Base-by-base conservation (phyloP, 78 protist species). In the slime mould (Dictyostelium discoideum) region DNA sequence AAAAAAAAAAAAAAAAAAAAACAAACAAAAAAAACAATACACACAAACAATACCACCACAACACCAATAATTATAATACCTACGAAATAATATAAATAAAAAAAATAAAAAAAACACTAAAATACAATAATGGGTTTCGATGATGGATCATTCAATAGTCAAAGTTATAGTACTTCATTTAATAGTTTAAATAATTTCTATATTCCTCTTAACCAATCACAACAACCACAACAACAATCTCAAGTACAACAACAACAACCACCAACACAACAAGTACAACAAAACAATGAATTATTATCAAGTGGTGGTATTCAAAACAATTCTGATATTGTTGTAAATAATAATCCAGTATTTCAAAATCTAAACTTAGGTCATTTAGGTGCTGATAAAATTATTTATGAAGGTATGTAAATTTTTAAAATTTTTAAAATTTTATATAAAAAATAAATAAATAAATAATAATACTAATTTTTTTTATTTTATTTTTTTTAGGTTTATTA, bases 341-440 rank as follows among this genome's bases (percentile, higher is more conserved):
- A 90, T 72, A 90, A 82, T 39, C 95, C 95, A 42, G 73, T 90
- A 72, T 82, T 46, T 39, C 95, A 90, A 50, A 79, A 79, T n/a
- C 5, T 77, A 10, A 90, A 82, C 57, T 90, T 77, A 69, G 95
- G 95, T 39, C 84, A 82, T 73, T 73, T 90, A 24, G 95, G 95
- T 73, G 95, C 95, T n/a, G 95, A 90, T 29, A 72, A 60, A 26
- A 90, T 90, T 73, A 80, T 90, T 42, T 90, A 82, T n/a, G 95
- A 90, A 54, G 54, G 81, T 48, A 50, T 82, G 76, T 42, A 42
- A 42, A 42, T n/a, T n/a, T n/a, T n/a, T n/a, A n/a, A n/a, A n/a
- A n/a, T n/a, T n/a, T n/a, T n/a, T n/a, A n/a, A n/a, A n/a, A n/a
- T n/a, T n/a, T n/a, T n/a, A n/a, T n/a, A n/a, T n/a, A n/a, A n/a